Evolutionary conservation across 768 basidiomycete species (phyloP), one percentile per base, ranked within the genome.

Genomic region (Tubosaeta sp.): DNA sequence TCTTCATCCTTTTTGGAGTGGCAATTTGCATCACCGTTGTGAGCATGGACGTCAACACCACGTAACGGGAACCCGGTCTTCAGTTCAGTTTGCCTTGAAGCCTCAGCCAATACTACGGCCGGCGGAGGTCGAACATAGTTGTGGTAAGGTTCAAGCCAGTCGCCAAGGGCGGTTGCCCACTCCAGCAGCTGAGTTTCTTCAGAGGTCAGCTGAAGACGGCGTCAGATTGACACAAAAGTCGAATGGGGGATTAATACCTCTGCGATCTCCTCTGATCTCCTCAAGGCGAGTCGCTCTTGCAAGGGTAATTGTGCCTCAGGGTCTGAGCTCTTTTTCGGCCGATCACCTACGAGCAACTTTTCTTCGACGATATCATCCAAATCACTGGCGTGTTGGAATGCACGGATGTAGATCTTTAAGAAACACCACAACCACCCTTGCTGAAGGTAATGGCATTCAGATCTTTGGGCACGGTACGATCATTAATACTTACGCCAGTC

Each of bases 121-220:
- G 87, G 81, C 17, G 82, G 83, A 5, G 88, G 90, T 2, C 90
- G 85, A 32, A 81, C 74, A 59, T 87, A 72, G 52, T 88, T 76
- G 57, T 92, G 88, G 65, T 87, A 83, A 7, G 85, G 85, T 53
- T 82, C 85, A 14, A 92, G 74, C 89, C 89, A 92, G 47, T 83
- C 77, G 29, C 84, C 80, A 43, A 91, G 70, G 14, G 81, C 78
- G 33, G 71, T 74, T 11, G 81, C 78, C 68, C 81, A 91, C 25
- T 84, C 73, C 42, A 83, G 70, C 37, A 89, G 74, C 32, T 68
- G 65, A 16, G 65, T 61, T 59, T 92, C 89, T 44, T 88, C 84
- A 3, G 65, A 52, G 9, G 90, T 88, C 32, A 92, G 71, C 88
- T 91, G 50, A 17, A 46, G 45, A 43, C 10, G 34, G 57, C 38